Percentiles rank a stretch among this genome's conserved stretches.
These are phyloP conservation scores for Rubia tinctorum DNA, from an alignment of 305 asterid genomes.

Conservation along the genomic window DNA sequence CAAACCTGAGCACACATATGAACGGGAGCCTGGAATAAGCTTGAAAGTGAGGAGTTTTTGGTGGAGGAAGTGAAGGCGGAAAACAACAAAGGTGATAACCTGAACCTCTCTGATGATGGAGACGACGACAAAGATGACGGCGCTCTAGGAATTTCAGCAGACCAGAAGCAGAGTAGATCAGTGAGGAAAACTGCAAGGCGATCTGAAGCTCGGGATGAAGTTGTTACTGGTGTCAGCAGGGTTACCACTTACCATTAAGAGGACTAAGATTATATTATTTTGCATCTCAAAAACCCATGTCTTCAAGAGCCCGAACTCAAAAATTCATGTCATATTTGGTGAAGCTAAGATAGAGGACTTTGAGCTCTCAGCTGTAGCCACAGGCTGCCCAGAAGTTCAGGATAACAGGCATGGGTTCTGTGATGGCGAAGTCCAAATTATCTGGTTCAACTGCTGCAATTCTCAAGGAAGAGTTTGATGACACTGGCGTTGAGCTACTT, in stretches of 20 bases:
- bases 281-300: conserved; percentile 90
- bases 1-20: too few species aligned
- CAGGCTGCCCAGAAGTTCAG: conserved; percentile 94
- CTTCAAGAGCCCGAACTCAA: conserved; percentile 88
- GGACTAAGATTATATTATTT: conserved; percentile 70
- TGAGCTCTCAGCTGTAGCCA: conserved; percentile 94
- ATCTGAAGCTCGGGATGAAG: conserved; percentile 94
- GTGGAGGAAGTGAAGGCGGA: conserved; percentile 76
- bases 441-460: conserved; percentile 36
- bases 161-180: conserved; percentile 93
- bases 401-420: conserved; percentile 70
- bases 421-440: conserved; percentile 48
- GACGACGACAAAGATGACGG: conserved; percentile 71
- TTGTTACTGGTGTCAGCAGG: conserved; percentile 76
- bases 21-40: too few species aligned
- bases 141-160: conserved; percentile 45
- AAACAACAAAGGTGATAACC: conserved; percentile 63
- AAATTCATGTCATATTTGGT: conserved; percentile 81
- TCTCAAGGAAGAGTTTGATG: conserved; percentile 75
- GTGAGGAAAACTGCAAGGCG: conserved; percentile 97
- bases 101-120: conserved; percentile 72
- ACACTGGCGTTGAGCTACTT: conserved; percentile 66
- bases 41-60: conserved; percentile 49
- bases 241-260: conserved; percentile 91
- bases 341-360: conserved; percentile 92